A percentile compares a stretch with the other conserved stretches of the same genome.
Evolutionary conservation across 257 asterid genomes (phyloP).

Genomic region (Salvia rosmarinus): DNA sequence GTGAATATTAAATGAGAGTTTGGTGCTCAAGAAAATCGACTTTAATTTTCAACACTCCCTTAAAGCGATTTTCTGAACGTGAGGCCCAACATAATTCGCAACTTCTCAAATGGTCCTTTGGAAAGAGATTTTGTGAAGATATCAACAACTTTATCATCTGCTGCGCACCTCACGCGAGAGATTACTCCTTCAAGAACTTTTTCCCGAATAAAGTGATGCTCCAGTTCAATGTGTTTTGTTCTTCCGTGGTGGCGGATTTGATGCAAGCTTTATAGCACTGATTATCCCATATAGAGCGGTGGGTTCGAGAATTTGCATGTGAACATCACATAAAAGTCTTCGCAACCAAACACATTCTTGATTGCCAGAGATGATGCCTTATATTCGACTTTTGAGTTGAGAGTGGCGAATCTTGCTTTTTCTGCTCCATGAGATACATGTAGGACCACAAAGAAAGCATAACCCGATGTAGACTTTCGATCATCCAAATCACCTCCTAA

Average conservation of each 20-base stretch:
- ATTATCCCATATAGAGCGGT: background rate
- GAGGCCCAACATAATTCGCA: too few species aligned
- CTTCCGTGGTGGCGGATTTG: background rate
- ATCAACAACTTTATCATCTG: background rate
- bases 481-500: constrained; percentile 11
- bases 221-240: background rate
- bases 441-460: background rate
- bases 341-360: constrained; percentile 32
- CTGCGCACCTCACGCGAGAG: background rate
- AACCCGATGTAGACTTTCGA: constrained; percentile 6
- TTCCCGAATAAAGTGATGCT: background rate
- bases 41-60: too few species aligned
- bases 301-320: background rate
- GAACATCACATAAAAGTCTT: background rate
- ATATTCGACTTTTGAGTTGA: constrained; percentile 20
- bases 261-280: constrained; percentile 7
- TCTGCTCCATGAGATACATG: constrained; percentile 29
- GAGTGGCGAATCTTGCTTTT: constrained; percentile 7
- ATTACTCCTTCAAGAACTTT: constrained; percentile 13
- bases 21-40: too few species aligned
- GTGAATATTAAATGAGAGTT: too few species aligned
- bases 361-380: constrained; percentile 5
- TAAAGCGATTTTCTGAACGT: too few species aligned
- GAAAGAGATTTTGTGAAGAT: constrained; percentile 18
- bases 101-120: constrained; percentile 6